A percentile compares a stretch with the other conserved stretches of the same genome.
These are phyloP conservation scores for Penicillium aurantiogriseum DNA, from an alignment of 2,329 filamentous ascomycete genomes.

Conservation along the genomic window DNA sequence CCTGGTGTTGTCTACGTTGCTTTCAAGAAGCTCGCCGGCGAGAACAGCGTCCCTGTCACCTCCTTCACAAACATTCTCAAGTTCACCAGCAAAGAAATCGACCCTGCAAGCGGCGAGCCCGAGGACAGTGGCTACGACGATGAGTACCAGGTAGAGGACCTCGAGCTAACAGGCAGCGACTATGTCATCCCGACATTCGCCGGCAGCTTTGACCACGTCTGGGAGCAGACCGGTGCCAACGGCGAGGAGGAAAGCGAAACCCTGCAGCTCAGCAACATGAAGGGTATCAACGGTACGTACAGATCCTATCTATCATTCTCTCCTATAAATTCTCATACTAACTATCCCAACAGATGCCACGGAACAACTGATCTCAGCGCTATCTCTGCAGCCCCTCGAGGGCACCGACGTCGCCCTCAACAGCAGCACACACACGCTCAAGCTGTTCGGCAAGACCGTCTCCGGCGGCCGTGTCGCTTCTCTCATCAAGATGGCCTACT, in stretches of 20 bases:
- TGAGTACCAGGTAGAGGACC: constrained; percentile 93
- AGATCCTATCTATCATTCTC: constrained; percentile 6
- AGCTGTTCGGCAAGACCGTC: constrained; percentile 93
- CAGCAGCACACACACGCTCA: constrained; percentile 88
- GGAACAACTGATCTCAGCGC: constrained; percentile 78
- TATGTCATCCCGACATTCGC: constrained; percentile 93
- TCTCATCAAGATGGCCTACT: constrained; percentile 88
- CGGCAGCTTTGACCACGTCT: constrained; percentile 91
- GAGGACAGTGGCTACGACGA: constrained; percentile 94
- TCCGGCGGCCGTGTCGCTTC: constrained; percentile 85
- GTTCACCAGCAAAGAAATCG: constrained; percentile 97
- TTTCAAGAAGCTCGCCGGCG: constrained; percentile 79
- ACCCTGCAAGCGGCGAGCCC: constrained; percentile 87
- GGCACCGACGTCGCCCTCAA: constrained; percentile 88
- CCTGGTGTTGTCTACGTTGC: constrained; percentile 93
- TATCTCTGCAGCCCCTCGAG: constrained; percentile 90
- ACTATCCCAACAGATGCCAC: constrained; percentile 69
- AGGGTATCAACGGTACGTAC: constrained; percentile 82
- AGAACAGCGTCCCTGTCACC: constrained; percentile 71
- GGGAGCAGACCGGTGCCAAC: constrained; percentile 86
- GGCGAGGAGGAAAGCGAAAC: constrained; percentile 92
- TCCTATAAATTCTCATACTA: constrained; percentile 25
- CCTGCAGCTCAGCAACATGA: constrained; percentile 78
- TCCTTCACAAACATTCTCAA: constrained; percentile 91
- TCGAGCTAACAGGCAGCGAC: constrained; percentile 86